These are phyloP conservation scores for Cadophora sp. DNA, from an alignment of 2,329 filamentous ascomycete genomes.

Conservation along the genomic window DNA sequence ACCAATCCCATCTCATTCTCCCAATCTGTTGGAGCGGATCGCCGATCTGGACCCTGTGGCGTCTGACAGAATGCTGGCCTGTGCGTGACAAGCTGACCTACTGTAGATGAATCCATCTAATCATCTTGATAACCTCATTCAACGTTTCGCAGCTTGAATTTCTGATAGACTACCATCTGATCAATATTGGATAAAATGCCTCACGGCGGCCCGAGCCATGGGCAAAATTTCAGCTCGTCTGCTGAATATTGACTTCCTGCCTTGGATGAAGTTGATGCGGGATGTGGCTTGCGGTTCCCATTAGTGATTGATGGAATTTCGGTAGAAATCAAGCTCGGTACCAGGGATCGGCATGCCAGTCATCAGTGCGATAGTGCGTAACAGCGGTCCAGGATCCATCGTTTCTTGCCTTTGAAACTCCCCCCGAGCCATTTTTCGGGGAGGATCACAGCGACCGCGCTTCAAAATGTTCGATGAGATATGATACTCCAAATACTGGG, in stretches of 20 bases:
- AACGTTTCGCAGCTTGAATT: not conserved
- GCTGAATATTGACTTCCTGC: not conserved
- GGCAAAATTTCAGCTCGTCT: slow-evolving; percentile 1
- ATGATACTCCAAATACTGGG: not conserved
- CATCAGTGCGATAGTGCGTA: slow-evolving; percentile 6
- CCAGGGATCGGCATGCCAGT: slow-evolving; percentile 2
- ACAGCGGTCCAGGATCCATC: not conserved
- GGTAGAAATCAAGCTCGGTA: not conserved
- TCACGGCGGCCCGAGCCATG: slow-evolving; percentile 8
- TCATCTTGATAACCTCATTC: not conserved
- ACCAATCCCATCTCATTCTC: not conserved
- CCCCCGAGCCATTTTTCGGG: not conserved
- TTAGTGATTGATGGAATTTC: not conserved
- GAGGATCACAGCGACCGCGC: slow-evolving; percentile 2
- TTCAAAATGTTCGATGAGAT: slow-evolving; percentile 5
- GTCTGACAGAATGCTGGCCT: not conserved
- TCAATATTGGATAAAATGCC: not conserved
- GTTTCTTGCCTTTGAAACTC: slow-evolving; percentile 1
- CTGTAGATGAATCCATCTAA: not conserved
- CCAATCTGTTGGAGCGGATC: not conserved
- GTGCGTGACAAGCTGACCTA: not conserved
- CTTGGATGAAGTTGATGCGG: not conserved
- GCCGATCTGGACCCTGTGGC: slow-evolving; percentile 2
- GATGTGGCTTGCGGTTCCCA: not conserved
- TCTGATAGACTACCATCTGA: not conserved